Percentiles rank a stretch among this genome's conserved stretches.
phyloP scores from a whole-genome alignment of 179 eudicot genomes.

The Sideroxylon spinosum region DNA sequence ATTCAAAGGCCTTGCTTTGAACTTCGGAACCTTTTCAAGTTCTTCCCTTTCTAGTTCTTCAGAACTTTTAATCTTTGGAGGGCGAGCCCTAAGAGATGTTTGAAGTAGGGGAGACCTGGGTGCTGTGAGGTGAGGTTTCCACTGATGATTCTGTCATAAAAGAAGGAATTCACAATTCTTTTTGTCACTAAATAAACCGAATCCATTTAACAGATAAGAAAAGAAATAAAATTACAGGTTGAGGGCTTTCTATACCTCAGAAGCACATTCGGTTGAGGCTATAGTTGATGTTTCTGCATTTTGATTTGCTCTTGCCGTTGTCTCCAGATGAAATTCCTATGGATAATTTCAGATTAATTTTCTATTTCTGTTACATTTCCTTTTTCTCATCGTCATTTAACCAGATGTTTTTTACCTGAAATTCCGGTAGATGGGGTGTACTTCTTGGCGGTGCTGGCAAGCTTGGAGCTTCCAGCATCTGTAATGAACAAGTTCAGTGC shows the following conservation, averaged over 20 bases:
- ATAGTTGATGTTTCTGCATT: slow-evolving; percentile 64
- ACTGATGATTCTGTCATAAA: slow-evolving; percentile 48
- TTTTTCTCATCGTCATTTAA: background rate
- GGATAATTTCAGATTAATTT: background rate
- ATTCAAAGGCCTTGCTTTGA: slow-evolving; percentile 91
- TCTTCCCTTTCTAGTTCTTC: slow-evolving; percentile 77
- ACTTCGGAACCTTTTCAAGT: slow-evolving; percentile 72
- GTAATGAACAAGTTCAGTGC: slow-evolving; percentile 15
- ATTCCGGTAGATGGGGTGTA: slow-evolving; percentile 66
- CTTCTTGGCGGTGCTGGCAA: slow-evolving; percentile 70
- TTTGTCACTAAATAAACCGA: background rate
- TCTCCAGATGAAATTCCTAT: slow-evolving; percentile 80
- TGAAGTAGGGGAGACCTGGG: slow-evolving; percentile 82
- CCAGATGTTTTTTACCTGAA: slow-evolving; percentile 40
- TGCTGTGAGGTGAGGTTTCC: slow-evolving; percentile 66
- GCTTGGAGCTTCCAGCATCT: slow-evolving; percentile 79
- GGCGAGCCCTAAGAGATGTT: slow-evolving; percentile 88
- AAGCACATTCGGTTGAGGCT: slow-evolving; percentile 53
- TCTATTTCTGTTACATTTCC: background rate
- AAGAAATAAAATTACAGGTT: background rate
- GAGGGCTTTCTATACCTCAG: slow-evolving; percentile 33
- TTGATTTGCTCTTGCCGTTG: slow-evolving; percentile 78
- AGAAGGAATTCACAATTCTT: background rate
- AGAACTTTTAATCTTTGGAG: slow-evolving; percentile 61
- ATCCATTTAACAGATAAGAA: background rate